These are phyloP conservation scores for Trichoderma oligosporum DNA, from an alignment of 2,329 filamentous ascomycete species.

Conservation along the genomic window DNA sequence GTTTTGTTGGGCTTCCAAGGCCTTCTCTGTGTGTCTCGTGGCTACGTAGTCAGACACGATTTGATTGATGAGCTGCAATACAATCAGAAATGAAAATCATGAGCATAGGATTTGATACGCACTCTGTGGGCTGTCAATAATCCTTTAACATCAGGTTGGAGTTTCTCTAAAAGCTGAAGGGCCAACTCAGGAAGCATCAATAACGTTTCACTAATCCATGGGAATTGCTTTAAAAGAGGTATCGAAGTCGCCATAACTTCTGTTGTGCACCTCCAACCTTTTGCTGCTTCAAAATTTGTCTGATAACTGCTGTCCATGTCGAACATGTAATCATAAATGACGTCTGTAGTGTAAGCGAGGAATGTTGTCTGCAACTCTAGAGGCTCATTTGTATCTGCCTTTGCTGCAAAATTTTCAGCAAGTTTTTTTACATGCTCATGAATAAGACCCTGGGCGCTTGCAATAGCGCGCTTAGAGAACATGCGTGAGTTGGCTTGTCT, in stretches of 20 bases:
- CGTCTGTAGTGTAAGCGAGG: background rate
- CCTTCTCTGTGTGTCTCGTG: background rate
- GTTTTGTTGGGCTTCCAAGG: background rate
- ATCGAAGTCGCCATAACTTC: background rate
- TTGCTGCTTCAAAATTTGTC: background rate
- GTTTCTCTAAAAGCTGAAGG: background rate
- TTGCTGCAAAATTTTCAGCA: background rate
- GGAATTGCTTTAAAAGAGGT: conserved; percentile 8
- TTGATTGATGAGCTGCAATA: background rate
- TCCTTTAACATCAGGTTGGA: background rate
- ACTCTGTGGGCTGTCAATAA: background rate
- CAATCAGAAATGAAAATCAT: too few species aligned
- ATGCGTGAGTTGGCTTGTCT: background rate
- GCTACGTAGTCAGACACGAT: background rate
- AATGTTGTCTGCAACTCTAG: background rate
- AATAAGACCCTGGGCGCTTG: background rate
- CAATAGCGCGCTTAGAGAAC: conserved; percentile 6
- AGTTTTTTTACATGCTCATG: background rate
- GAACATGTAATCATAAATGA: background rate
- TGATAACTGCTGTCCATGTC: background rate
- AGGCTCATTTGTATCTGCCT: background rate
- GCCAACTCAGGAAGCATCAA: background rate
- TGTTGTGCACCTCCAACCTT: background rate
- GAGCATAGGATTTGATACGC: background rate
- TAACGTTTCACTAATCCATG: conserved; percentile 3